Evolutionary conservation across 1,284 basidiomycete genomes (phyloP).

Genomic region (Pseudozyma thailandica): DNA sequence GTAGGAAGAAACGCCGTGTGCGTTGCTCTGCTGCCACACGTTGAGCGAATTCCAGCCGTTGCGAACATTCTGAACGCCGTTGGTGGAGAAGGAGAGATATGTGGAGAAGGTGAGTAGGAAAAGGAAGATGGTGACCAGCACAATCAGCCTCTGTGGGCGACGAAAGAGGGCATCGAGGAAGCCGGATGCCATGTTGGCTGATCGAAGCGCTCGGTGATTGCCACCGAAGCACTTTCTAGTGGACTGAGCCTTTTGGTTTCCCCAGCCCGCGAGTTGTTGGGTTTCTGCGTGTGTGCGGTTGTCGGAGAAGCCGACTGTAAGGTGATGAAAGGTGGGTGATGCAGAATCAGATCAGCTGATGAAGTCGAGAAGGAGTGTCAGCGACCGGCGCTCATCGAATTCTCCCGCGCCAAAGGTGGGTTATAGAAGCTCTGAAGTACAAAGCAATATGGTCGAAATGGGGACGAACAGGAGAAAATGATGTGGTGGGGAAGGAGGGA

Average conservation of each 20-base stretch:
- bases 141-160: constrained; percentile 56
- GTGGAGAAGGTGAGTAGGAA: constrained; percentile 53
- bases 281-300: too few relatives aligned
- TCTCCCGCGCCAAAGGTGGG: too few relatives aligned
- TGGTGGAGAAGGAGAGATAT: constrained; percentile 53
- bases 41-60: constrained; percentile 33
- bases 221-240: not conserved
- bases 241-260: too few relatives aligned
- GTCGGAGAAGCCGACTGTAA: not conserved
- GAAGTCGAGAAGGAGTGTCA: not conserved
- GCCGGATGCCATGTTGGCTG: constrained; percentile 31
- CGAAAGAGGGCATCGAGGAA: constrained; percentile 54
- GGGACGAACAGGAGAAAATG: not conserved
- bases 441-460: not conserved
- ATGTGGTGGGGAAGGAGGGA: not conserved
- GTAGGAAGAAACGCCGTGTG: constrained; percentile 13
- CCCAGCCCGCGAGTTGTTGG: too few relatives aligned
- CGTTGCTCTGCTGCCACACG: constrained; percentile 25
- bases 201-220: not conserved
- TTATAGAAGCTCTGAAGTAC: not conserved
- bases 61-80: constrained; percentile 39
- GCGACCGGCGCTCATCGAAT: not conserved
- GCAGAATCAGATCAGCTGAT: constrained; percentile 2
- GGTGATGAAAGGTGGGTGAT: not conserved
- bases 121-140: constrained; percentile 52